Evolutionary conservation across 495 filamentous ascomycete species (phyloP), one percentile per base, ranked within the genome.

Genomic region (Tuber calosporum): DNA sequence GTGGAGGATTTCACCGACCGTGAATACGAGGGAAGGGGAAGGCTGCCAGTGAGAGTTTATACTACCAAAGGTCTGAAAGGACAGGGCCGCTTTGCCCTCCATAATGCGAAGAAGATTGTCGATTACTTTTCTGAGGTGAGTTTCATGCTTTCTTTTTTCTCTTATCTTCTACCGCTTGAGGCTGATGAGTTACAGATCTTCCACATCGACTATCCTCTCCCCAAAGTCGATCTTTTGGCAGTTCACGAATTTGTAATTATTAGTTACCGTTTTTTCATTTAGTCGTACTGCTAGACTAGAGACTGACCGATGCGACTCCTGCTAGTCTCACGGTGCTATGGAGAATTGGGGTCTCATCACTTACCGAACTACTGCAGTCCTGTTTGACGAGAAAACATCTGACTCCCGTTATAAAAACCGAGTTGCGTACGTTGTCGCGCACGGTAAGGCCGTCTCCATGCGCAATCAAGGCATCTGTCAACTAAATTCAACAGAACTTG

Each of bases 261-360:
- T 36, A 34, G 53, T 69, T n/a, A 48, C 68, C 43, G 36, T 67
- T 45, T 62, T 5, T 39, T 68, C 1, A 42, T 73, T 45, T 45
- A 17, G 43, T 62, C 22, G 66, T 26, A 70, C 71, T 30, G 48
- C 40, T n/a, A 58, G 37, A 26, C n/a, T 67, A 5, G 71, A 42
- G 45, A 48, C 74, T 80, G 38, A 80, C 41, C 30, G 7, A 20
- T 20, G 66, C 45, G 40, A 13, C 38, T n/a, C 7, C 70, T 67
- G 39, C 36, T 73, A 79, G 75, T 80, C 78, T 71, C 79, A 81
- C 68, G 79, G 79, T 19, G 79, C 79, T 72, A 90, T 89, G 87
- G 88, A 89, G 81, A 94, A 97, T 81, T 99, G 95, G 95, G 95
- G 95, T 76, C 86, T 99, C 69, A 90, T 99, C 36, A 99, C 95